These are phyloP conservation scores for Cyclotella distinguenda DNA, from an alignment of 108 stramenopile genomes.

Conservation along the genomic window DNA sequence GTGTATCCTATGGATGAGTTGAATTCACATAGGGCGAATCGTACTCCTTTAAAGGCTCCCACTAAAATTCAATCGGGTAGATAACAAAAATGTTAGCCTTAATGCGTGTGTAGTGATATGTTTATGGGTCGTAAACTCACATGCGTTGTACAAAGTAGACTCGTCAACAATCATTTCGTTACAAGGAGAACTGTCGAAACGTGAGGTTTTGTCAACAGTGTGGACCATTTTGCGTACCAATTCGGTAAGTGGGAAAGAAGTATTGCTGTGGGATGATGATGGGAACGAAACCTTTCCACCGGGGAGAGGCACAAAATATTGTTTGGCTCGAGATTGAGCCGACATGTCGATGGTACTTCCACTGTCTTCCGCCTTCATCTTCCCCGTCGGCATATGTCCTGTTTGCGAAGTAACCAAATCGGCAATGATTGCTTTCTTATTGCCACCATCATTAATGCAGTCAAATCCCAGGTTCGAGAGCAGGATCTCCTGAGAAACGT, in stretches of 20 bases:
- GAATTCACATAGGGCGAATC: slow-evolving; percentile 54
- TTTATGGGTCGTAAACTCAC: too few relatives aligned
- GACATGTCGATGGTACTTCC: too few relatives aligned
- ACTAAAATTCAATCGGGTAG: too few relatives aligned
- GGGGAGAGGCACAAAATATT: too few relatives aligned
- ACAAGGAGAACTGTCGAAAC: background rate
- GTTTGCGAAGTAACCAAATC: too few relatives aligned
- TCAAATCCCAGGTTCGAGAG: background rate
- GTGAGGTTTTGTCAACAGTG: slow-evolving; percentile 50
- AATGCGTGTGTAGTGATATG: too few relatives aligned
- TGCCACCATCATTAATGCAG: background rate
- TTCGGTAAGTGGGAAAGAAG: slow-evolving; percentile 23
- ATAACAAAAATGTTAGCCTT: too few relatives aligned
- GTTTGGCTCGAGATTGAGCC: too few relatives aligned
- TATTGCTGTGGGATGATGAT: slow-evolving; percentile 2
- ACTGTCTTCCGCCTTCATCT: too few relatives aligned
- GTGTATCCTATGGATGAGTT: slow-evolving; percentile 41
- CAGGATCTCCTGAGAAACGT: slow-evolving; percentile 19
- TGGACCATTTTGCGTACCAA: slow-evolving; percentile 61
- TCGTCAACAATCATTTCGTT: slow-evolving; percentile 40
- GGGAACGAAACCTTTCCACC: slow-evolving; percentile 31
- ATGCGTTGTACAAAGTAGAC: slow-evolving; percentile 53
- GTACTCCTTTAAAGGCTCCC: slow-evolving; percentile 60
- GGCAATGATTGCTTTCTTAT: too few relatives aligned
- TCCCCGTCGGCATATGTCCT: too few relatives aligned